Evolutionary conservation across 257 asterid species (phyloP).

Genomic region (Catharanthus roseus): DNA sequence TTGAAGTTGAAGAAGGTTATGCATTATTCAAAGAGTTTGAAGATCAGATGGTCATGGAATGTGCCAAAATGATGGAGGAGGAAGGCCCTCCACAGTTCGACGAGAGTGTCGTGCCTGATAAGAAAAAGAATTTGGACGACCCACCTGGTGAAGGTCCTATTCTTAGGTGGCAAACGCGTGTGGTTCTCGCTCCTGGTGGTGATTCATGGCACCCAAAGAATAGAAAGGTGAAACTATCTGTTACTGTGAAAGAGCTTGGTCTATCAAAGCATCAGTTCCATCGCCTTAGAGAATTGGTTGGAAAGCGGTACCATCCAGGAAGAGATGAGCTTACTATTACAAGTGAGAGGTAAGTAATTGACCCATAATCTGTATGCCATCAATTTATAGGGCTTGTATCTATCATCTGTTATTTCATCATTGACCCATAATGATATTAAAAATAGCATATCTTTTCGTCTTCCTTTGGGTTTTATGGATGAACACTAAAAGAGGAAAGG

Average conservation of each 20-base stretch:
- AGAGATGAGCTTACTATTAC: slow-evolving; percentile 89
- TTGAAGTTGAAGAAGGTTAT: slow-evolving; percentile 73
- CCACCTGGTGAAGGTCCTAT: slow-evolving; percentile 89
- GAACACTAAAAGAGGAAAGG: too few relatives aligned
- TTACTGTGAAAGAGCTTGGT: slow-evolving; percentile 82
- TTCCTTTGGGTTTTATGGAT: too few relatives aligned
- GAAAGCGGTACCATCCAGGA: slow-evolving; percentile 79
- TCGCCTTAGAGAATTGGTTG: slow-evolving; percentile 79
- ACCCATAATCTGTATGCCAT: not conserved
- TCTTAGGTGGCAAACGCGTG: slow-evolving; percentile 86
- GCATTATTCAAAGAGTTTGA: slow-evolving; percentile 78
- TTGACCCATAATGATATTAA: too few relatives aligned
- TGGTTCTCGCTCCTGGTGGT: slow-evolving; percentile 80
- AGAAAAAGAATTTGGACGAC: slow-evolving; percentile 45
- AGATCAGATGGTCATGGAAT: slow-evolving; percentile 75
- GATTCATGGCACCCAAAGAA: slow-evolving; percentile 97
- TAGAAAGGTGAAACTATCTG: slow-evolving; percentile 70
- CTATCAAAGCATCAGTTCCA: slow-evolving; percentile 64
- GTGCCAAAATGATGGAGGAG: slow-evolving; percentile 54
- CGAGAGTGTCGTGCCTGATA: slow-evolving; percentile 27
- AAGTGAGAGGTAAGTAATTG: slow-evolving; percentile 67
- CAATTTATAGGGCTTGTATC: not conserved
- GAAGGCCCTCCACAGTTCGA: slow-evolving; percentile 46
- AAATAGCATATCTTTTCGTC: too few relatives aligned
- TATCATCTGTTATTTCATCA: not conserved